Conservation (phyloP, 2,329 filamentous ascomycete species). For the Fusarium pilosicola region DNA sequence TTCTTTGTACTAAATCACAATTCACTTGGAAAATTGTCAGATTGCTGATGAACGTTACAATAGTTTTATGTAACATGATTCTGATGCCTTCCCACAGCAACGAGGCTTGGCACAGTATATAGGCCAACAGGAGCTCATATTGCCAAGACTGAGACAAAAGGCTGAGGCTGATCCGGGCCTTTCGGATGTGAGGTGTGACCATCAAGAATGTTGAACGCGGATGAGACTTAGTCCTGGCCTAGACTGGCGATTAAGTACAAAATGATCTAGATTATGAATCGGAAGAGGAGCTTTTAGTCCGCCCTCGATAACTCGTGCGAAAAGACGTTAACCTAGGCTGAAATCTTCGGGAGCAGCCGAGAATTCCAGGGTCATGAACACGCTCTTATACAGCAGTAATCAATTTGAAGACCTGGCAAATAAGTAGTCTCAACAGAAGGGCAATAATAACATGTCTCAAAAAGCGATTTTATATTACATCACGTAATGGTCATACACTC, state of each 20-base stretch:
- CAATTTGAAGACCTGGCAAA: rapidly evolving
- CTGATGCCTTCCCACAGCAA: not conserved
- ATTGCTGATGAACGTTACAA: rapidly evolving
- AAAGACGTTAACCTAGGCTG: not conserved
- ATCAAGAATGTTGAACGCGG: not conserved
- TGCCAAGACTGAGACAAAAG: not conserved
- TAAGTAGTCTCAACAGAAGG: no score
- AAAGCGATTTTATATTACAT: not conserved
- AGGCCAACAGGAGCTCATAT: not conserved
- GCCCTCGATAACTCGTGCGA: not conserved
- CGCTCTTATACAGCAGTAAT: not conserved
- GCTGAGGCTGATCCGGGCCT: not conserved
- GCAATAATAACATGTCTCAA: no score
- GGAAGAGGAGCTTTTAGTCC: not conserved
- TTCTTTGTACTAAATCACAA: rapidly evolving
- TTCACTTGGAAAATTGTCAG: rapidly evolving
- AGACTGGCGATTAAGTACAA: rapidly evolving
- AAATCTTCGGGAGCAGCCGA: not conserved
- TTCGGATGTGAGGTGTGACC: not conserved
- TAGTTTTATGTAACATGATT: rapidly evolving
- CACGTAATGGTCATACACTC: no score
- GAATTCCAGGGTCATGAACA: not conserved
- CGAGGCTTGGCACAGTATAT: not conserved
- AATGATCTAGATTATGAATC: not conserved
- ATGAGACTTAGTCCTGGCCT: not conserved